A percentile compares a stretch with the other conserved stretches of the same genome.
Conservation (phyloP, 2,329 filamentous ascomycete species). For the Shiraia sp. region DNA sequence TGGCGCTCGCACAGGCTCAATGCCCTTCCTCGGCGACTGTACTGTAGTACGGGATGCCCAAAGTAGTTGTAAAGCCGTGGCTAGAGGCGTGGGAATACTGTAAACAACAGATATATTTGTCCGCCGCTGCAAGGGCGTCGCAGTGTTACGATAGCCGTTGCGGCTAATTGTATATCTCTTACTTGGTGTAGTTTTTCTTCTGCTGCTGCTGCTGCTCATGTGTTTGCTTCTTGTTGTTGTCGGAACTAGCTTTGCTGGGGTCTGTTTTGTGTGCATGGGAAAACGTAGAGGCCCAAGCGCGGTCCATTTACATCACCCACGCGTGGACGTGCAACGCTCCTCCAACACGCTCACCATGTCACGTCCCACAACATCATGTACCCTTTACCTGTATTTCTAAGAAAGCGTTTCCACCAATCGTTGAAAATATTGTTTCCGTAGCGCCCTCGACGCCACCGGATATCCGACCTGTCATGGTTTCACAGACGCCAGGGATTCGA, state of each 20-base stretch:
- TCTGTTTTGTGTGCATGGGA: slow-evolving; percentile 4
- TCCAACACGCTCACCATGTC: slow-evolving; percentile 5
- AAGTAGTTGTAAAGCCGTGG: background rate
- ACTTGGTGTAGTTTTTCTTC: background rate
- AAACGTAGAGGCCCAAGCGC: slow-evolving; percentile 6
- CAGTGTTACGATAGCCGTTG: no score
- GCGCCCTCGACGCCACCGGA: slow-evolving; percentile 1
- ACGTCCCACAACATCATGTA: slow-evolving; percentile 4
- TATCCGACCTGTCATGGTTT: slow-evolving; percentile 1
- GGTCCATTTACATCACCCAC: slow-evolving; percentile 10
- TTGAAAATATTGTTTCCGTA: background rate
- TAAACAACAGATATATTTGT: no score
- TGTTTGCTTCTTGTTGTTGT: slow-evolving; percentile 3
- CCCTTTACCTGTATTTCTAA: slow-evolving; percentile 1
- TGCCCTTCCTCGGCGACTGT: background rate
- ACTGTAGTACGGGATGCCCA: background rate
- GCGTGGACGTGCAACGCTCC: slow-evolving; percentile 9
- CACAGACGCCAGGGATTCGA: slow-evolving; percentile 3
- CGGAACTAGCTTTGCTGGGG: background rate
- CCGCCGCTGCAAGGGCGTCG: no score
- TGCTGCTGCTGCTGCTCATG: background rate
- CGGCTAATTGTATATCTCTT: background rate
- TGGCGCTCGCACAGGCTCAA: slow-evolving; percentile 8
- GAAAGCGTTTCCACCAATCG: slow-evolving; percentile 3
- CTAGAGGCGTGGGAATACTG: background rate